phyloP scores from a whole-genome alignment of 1,284 basidiomycete species.

The Ustilago esculenta region DNA sequence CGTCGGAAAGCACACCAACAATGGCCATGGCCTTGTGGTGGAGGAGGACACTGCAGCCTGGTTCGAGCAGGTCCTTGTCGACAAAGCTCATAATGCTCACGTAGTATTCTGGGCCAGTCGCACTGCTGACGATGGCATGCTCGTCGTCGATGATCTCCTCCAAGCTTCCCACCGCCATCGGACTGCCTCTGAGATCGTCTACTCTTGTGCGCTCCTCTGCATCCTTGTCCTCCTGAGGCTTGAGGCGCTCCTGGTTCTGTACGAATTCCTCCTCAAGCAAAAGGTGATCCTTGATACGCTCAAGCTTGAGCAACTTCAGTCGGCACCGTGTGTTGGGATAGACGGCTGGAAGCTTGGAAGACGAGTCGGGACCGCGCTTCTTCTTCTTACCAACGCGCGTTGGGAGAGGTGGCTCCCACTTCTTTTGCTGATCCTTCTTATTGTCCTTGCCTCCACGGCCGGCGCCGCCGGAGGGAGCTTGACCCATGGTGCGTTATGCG shows the following conservation, averaged over 20 bases:
- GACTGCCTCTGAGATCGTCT: conserved; percentile 91
- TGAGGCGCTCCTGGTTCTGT: conserved; percentile 81
- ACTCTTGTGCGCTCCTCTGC: conserved; percentile 93
- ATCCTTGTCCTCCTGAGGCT: conserved; percentile 85
- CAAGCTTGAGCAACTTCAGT: conserved; percentile 91
- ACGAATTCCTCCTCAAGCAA: conserved; percentile 98
- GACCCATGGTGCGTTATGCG: conserved; percentile 45
- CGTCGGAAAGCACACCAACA: conserved; percentile 94
- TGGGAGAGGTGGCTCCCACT: conserved; percentile 98
- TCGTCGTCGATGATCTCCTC: conserved; percentile 99
- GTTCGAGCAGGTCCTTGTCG: conserved; percentile 97
- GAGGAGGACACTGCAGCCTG: conserved; percentile 91
- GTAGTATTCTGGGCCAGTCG: conserved; percentile 95
- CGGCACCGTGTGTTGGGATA: conserved; percentile 95
- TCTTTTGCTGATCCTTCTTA: conserved; percentile 76
- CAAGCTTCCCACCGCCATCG: conserved; percentile 95
- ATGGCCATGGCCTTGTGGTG: conserved; percentile 97
- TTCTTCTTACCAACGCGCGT: conserved; percentile 96
- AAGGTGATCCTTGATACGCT: conserved; percentile 98
- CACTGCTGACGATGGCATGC: conserved; percentile 95
- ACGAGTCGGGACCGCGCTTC: conserved; percentile 86
- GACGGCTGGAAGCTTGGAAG: conserved; percentile 91
- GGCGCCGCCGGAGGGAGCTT: conserved; percentile 57
- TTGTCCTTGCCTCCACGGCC: conserved; percentile 59
- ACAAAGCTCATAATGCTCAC: conserved; percentile 99